These are phyloP conservation scores for Saksenaea oblongispora DNA, from an alignment of 371 early-diverging fungal species.

Conservation along the genomic window DNA sequence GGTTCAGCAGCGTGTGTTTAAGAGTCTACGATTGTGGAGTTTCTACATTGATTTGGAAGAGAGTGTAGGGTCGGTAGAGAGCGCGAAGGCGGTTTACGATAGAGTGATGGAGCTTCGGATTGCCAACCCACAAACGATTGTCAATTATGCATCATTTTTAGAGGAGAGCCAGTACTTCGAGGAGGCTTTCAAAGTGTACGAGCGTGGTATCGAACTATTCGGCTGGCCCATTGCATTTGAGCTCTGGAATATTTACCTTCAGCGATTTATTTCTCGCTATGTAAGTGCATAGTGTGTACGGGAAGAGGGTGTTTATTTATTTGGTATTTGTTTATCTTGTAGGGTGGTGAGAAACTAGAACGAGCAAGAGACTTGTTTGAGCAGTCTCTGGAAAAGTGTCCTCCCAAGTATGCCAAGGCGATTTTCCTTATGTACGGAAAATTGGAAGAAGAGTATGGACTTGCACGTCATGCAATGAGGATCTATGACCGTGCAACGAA, in stretches of 20 bases:
- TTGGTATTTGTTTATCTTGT: slow-evolving; percentile 7
- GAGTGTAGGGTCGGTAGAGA: slow-evolving; percentile 83
- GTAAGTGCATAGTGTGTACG: slow-evolving; percentile 50
- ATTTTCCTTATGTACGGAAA: slow-evolving; percentile 92
- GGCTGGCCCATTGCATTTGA: slow-evolving; percentile 97
- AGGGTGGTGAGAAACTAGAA: slow-evolving; percentile 87
- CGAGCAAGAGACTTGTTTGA: slow-evolving; percentile 95
- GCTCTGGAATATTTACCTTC: slow-evolving; percentile 95
- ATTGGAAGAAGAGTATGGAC: slow-evolving; percentile 92
- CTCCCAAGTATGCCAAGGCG: slow-evolving; percentile 84
- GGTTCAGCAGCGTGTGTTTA: slow-evolving; percentile 87
- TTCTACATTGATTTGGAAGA: slow-evolving; percentile 96
- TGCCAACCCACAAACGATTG: slow-evolving; percentile 92
- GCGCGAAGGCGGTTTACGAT: slow-evolving; percentile 88
- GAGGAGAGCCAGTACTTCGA: slow-evolving; percentile 92
- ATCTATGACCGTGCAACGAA: slow-evolving; percentile 91
- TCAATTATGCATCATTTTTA: slow-evolving; percentile 91
- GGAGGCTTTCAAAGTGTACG: slow-evolving; percentile 93
- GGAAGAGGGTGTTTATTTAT: background rate
- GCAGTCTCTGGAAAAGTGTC: slow-evolving; percentile 89
- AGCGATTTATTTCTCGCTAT: slow-evolving; percentile 84
- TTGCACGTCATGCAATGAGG: slow-evolving; percentile 89
- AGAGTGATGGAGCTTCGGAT: slow-evolving; percentile 91
- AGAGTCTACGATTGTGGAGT: slow-evolving; percentile 89
- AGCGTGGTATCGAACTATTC: slow-evolving; percentile 94